Evolutionary conservation across 2,329 filamentous ascomycete genomes (phyloP).

Genomic region (Diaporthe batatas): DNA sequence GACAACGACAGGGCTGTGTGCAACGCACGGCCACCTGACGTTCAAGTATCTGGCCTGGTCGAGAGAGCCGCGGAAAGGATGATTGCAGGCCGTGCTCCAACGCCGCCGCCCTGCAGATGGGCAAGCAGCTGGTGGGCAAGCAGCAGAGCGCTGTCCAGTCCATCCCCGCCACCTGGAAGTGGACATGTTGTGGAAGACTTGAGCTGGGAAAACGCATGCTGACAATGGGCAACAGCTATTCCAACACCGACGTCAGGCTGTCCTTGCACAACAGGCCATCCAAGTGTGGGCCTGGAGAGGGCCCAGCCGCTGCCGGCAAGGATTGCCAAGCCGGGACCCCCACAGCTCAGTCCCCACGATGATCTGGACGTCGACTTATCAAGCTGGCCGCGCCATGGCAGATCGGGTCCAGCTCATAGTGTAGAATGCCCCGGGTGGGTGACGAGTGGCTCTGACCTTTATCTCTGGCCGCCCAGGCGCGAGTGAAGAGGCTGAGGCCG

Average conservation of each 20-base stretch:
- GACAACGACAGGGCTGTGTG: background rate
- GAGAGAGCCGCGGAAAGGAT: background rate
- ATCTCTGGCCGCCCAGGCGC: slow-evolving; percentile 24
- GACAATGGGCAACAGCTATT: slow-evolving; percentile 49
- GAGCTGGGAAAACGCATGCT: background rate
- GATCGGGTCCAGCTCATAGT: background rate
- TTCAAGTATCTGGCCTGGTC: background rate
- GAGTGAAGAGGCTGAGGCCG: background rate
- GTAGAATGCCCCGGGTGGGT: no score
- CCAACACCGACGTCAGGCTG: slow-evolving; percentile 49
- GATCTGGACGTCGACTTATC: no score
- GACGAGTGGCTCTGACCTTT: background rate
- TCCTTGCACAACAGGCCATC: no score
- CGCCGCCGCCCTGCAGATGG: no score
- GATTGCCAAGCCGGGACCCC: no score
- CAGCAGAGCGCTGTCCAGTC: slow-evolving; percentile 52
- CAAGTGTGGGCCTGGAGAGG: no score
- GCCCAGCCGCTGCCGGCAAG: no score
- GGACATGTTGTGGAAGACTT: slow-evolving; percentile 44
- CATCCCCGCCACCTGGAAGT: slow-evolving; percentile 56
- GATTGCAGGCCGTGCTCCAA: no score
- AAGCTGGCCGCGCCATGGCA: no score
- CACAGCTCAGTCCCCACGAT: no score
- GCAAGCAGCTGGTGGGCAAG: no score
- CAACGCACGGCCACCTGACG: background rate